These are phyloP conservation scores for Nicotiana sylvestris DNA, from an alignment of 257 asterid species.

Conservation along the genomic window DNA sequence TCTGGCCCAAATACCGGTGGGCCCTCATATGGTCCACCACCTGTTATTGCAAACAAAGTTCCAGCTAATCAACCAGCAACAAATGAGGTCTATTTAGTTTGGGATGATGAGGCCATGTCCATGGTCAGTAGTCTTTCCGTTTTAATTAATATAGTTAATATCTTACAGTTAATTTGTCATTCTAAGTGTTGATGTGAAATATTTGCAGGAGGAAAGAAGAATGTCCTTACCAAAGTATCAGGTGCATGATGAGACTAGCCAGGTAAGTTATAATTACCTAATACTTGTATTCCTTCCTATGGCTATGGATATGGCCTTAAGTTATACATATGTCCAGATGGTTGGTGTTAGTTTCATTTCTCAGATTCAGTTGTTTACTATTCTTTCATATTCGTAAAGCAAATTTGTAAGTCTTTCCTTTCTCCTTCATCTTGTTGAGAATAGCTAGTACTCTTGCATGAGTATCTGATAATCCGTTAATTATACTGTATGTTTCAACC, in stretches of 20 bases:
- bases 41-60: constrained; percentile 88
- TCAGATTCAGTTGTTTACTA: constrained; percentile 43
- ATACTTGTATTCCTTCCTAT: constrained; percentile 23
- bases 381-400: constrained; percentile 24
- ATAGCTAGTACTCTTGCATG: background rate
- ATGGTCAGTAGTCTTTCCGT: constrained; percentile 53
- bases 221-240: constrained; percentile 91
- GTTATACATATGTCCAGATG: constrained; percentile 50
- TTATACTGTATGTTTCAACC: constrained; percentile 24
- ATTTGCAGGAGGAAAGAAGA: constrained; percentile 92
- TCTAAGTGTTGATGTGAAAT: constrained; percentile 2
- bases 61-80: constrained; percentile 74
- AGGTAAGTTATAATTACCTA: constrained; percentile 80
- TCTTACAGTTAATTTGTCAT: background rate
- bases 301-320: constrained; percentile 40
- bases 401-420: constrained; percentile 16
- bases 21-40: constrained; percentile 98
- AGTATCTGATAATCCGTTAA: background rate
- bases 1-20: constrained; percentile 95
- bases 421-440: constrained; percentile 8
- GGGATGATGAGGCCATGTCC: constrained; percentile 99
- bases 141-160: background rate
- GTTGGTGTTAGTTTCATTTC: constrained; percentile 35
- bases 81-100: constrained; percentile 89
- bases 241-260: constrained; percentile 99